Conservation (phyloP, 2,329 filamentous ascomycete genomes). For the Hymenoscyphus repandus region DNA sequence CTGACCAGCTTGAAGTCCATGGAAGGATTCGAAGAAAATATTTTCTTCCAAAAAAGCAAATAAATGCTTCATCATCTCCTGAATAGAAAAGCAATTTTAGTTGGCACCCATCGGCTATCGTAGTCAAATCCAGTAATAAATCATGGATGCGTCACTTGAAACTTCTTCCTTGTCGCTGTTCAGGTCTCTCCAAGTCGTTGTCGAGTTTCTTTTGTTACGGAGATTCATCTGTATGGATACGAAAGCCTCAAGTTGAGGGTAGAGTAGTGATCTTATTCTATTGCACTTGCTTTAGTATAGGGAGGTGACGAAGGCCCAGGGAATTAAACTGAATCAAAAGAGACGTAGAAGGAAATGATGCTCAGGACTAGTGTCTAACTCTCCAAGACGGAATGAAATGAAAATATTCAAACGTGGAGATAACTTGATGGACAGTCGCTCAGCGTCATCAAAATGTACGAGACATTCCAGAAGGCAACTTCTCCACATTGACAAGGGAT, state of each 20-base stretch:
- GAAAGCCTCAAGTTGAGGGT: background rate
- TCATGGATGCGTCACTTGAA: background rate
- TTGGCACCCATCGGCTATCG: background rate
- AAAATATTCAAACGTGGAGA: background rate
- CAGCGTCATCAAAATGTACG: background rate
- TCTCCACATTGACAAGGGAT: background rate
- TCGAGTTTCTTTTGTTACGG: background rate
- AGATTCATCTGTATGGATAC: background rate
- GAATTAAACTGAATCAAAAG: background rate
- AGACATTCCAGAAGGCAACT: background rate
- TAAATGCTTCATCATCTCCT: background rate
- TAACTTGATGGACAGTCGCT: background rate
- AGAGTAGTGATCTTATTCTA: background rate
- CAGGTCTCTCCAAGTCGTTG: background rate
- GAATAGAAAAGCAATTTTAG: background rate
- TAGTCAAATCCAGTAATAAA: background rate
- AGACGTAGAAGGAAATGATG: background rate
- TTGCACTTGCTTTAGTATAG: background rate
- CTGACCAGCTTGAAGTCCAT: background rate
- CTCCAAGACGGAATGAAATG: background rate
- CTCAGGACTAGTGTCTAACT: background rate
- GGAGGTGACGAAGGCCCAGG: background rate
- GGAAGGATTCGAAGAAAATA: constrained; percentile 4
- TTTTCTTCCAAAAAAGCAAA: constrained; percentile 10
- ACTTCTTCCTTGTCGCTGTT: background rate